Conservation (phyloP, 2,329 filamentous ascomycete genomes). For the Whalleya microplaca region DNA sequence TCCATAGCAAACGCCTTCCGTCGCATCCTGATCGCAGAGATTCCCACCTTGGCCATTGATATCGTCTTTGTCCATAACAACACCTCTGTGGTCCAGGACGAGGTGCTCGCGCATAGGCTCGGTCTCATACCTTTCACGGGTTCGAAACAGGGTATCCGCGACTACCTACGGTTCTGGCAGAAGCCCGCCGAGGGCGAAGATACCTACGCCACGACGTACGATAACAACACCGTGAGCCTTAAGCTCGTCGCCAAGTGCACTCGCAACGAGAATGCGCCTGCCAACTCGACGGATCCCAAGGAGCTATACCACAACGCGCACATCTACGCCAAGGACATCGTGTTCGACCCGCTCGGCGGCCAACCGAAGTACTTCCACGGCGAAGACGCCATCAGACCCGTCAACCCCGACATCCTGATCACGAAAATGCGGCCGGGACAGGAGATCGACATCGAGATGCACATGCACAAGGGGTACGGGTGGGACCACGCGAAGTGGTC, state of each 20-base stretch:
- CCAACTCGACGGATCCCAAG: conserved; percentile 76
- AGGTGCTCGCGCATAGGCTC: conserved; percentile 88
- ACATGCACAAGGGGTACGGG: conserved; percentile 93
- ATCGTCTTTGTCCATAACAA: conserved; percentile 93
- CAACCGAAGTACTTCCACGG: conserved; percentile 72
- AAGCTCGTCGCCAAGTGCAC: conserved; percentile 79
- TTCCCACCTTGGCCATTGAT: conserved; percentile 93
- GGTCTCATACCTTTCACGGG: conserved; percentile 90
- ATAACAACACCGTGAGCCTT: conserved; percentile 87
- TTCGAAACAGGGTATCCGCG: conserved; percentile 71
- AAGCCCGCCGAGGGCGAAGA: conserved; percentile 69
- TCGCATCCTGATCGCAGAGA: conserved; percentile 91
- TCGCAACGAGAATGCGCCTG: conserved; percentile 72
- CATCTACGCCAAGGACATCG: conserved; percentile 78
- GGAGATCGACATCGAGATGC: conserved; percentile 82
- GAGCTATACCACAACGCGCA: conserved; percentile 87
- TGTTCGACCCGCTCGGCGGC: conserved; percentile 74
- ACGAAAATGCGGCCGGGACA: conserved; percentile 93
- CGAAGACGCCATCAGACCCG: conserved; percentile 69
- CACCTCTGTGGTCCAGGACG: conserved; percentile 96
- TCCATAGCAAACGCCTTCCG: conserved; percentile 96
- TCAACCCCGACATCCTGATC: conserved; percentile 91
- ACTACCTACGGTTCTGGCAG: conserved; percentile 81
- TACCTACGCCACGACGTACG: conserved; percentile 62
- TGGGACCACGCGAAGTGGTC: conserved; percentile 97